phyloP scores from a whole-genome alignment of 495 filamentous ascomycete species.

The Aspergillus funiculosus region DNA sequence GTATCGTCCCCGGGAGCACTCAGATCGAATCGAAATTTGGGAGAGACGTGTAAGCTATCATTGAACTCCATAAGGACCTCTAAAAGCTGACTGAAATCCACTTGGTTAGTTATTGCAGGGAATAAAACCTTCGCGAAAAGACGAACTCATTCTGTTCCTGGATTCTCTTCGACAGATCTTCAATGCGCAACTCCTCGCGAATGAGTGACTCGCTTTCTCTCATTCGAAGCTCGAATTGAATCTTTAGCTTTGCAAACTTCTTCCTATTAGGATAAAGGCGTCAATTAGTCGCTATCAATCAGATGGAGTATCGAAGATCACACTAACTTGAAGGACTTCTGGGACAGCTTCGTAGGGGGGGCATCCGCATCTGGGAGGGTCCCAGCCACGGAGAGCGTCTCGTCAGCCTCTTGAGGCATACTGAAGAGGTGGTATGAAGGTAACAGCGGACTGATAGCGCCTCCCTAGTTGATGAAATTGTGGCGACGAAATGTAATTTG shows the following conservation, averaged over 20 bases:
- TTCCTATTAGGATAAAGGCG: slow-evolving; percentile 59
- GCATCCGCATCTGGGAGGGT: slow-evolving; percentile 32
- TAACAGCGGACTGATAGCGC: not conserved
- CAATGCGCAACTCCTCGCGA: slow-evolving; percentile 69
- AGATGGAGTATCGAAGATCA: not conserved
- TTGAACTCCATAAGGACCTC: slow-evolving; percentile 87
- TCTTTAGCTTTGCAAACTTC: slow-evolving; percentile 90
- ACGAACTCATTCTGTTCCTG: slow-evolving; percentile 80
- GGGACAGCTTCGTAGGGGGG: slow-evolving; percentile 35
- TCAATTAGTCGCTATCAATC: slow-evolving; percentile 4
- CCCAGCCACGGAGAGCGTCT: slow-evolving; percentile 22
- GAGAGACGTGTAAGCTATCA: slow-evolving; percentile 65
- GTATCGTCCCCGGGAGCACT: slow-evolving; percentile 39
- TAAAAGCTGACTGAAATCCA: slow-evolving; percentile 56
- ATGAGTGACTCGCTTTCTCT: slow-evolving; percentile 71
- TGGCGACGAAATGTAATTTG: not conserved
- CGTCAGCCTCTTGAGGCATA: slow-evolving; percentile 33
- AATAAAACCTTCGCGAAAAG: not conserved
- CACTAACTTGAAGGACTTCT: slow-evolving; percentile 42
- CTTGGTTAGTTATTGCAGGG: slow-evolving; percentile 15
- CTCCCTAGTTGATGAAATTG: not conserved
- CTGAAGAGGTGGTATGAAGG: too few species aligned
- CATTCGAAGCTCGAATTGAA: slow-evolving; percentile 79
- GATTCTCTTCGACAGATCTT: slow-evolving; percentile 68
- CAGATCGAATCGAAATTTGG: slow-evolving; percentile 63